Percentiles rank a stretch among this genome's conserved stretches.
These are phyloP conservation scores for Macrocystidia cucumis DNA, from an alignment of 1,284 basidiomycete genomes.

Conservation along the genomic window DNA sequence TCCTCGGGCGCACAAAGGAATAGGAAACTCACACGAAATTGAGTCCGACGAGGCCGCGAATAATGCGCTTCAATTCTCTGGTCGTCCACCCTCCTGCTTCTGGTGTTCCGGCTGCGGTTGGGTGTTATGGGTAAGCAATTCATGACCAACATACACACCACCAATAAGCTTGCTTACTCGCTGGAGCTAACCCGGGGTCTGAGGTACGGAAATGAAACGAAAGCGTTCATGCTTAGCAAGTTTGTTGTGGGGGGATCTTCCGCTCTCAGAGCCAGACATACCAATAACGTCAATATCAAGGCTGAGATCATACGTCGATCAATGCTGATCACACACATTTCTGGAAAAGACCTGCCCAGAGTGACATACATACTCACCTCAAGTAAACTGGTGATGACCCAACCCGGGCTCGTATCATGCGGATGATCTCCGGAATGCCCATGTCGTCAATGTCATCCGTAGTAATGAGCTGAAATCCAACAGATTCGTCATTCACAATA, in stretches of 20 bases:
- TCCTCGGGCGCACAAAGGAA: slow-evolving; percentile 3
- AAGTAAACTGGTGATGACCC: slow-evolving; percentile 70
- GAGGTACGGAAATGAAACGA: slow-evolving; percentile 1
- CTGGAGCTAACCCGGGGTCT: slow-evolving; percentile 77
- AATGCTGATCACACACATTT: slow-evolving; percentile 5
- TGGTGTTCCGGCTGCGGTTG: slow-evolving; percentile 65
- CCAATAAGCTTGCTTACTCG: slow-evolving; percentile 39
- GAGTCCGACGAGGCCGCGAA: slow-evolving; percentile 68
- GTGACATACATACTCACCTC: slow-evolving; percentile 33
- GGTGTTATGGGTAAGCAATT: background rate
- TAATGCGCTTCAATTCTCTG: slow-evolving; percentile 73
- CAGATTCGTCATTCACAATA: slow-evolving; percentile 50
- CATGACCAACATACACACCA: too few species aligned
- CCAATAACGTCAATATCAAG: slow-evolving; percentile 77
- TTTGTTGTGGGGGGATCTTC: slow-evolving; percentile 1
- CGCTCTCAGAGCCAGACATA: slow-evolving; percentile 17
- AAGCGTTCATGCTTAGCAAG: background rate
- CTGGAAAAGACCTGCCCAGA: background rate
- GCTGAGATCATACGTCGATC: slow-evolving; percentile 21
- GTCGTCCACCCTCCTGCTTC: slow-evolving; percentile 79
- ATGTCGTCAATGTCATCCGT: slow-evolving; percentile 74
- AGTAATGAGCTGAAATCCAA: slow-evolving; percentile 66
- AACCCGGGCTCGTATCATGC: slow-evolving; percentile 54
- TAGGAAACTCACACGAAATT: slow-evolving; percentile 59
- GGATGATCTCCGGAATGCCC: slow-evolving; percentile 54